Percentiles rank a stretch among this genome's conserved stretches.
These are phyloP conservation scores for Geosmithia morbida DNA, from an alignment of 2,329 filamentous ascomycete species.

Conservation along the genomic window DNA sequence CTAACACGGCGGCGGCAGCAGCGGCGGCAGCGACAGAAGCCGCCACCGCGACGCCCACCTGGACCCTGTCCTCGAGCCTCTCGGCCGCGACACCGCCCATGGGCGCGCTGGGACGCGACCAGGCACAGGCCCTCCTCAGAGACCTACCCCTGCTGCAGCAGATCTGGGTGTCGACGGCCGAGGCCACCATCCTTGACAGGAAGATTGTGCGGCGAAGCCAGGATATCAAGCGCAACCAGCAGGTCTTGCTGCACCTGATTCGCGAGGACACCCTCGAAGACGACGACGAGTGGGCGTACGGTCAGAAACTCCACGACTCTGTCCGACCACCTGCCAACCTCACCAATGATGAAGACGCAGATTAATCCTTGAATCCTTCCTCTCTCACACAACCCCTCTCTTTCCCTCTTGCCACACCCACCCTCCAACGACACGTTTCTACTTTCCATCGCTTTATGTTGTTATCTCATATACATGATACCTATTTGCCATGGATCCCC, in stretches of 20 bases:
- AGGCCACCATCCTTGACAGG: slow-evolving; percentile 44
- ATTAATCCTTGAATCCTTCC: slow-evolving; percentile 8
- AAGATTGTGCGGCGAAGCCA: slow-evolving; percentile 41
- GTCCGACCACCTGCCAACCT: slow-evolving; percentile 36
- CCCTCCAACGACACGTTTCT: not conserved
- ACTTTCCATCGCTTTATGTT: too few species aligned
- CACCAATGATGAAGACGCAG: slow-evolving; percentile 36
- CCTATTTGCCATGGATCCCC: too few species aligned
- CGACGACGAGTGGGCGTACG: slow-evolving; percentile 50
- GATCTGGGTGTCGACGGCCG: slow-evolving; percentile 49
- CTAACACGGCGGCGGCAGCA: too few species aligned
- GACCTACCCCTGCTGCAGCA: slow-evolving; percentile 44
- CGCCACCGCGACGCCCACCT: slow-evolving; percentile 15
- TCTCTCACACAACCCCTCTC: not conserved
- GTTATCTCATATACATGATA: too few species aligned
- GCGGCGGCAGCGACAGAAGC: too few species aligned
- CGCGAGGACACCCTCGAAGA: slow-evolving; percentile 43
- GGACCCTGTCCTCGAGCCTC: slow-evolving; percentile 44
- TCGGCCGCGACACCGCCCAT: slow-evolving; percentile 45
- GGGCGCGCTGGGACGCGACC: slow-evolving; percentile 34
- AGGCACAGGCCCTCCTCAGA: slow-evolving; percentile 32
- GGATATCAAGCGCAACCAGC: slow-evolving; percentile 49
- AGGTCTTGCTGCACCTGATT: slow-evolving; percentile 50
- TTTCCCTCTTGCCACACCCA: not conserved
- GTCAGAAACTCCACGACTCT: slow-evolving; percentile 36